Conservation (phyloP, 306 rosid species). For the Echinosophora koreensis region DNA sequence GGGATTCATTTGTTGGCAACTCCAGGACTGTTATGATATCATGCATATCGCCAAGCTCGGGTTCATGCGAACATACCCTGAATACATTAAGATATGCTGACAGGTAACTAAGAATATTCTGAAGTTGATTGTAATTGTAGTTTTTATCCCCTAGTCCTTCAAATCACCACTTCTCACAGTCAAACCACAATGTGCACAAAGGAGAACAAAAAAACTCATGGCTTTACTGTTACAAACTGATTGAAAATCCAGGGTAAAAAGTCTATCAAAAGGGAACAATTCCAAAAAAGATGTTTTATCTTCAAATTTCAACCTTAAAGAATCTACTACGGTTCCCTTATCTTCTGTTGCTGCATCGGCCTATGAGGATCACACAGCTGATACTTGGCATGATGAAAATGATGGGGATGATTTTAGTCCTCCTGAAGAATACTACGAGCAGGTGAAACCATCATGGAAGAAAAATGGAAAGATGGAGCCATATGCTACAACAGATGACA, state of each 20-base stretch:
- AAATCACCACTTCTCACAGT: constrained; percentile 17
- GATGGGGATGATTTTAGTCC: constrained; percentile 79
- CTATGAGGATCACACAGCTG: constrained; percentile 65
- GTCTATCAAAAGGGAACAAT: constrained; percentile 89
- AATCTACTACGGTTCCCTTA: constrained; percentile 79
- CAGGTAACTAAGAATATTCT: constrained; percentile 64
- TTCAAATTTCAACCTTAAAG: constrained; percentile 77
- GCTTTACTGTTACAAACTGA: constrained; percentile 34
- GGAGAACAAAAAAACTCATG: constrained; percentile 25
- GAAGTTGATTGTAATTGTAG: constrained; percentile 7
- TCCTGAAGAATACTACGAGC: constrained; percentile 75
- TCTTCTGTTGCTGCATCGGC: constrained; percentile 68
- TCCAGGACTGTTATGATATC: constrained; percentile 99
- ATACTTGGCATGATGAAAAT: constrained; percentile 70
- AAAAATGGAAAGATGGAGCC: constrained; percentile 78
- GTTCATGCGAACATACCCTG: constrained; percentile 97
- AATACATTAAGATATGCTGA: constrained; percentile 98
- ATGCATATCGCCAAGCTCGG: constrained; percentile 98
- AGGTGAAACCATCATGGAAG: constrained; percentile 77
- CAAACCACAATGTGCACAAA: constrained; percentile 24
- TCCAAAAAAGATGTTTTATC: constrained; percentile 82
- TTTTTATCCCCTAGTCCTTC: constrained; percentile 21
- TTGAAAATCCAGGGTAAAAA: constrained; percentile 79
- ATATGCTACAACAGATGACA: constrained; percentile 67
- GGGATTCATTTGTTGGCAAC: constrained; percentile 96